Evolutionary conservation across 768 basidiomycete species (phyloP).

Genomic region (Trametes cinnabarina): DNA sequence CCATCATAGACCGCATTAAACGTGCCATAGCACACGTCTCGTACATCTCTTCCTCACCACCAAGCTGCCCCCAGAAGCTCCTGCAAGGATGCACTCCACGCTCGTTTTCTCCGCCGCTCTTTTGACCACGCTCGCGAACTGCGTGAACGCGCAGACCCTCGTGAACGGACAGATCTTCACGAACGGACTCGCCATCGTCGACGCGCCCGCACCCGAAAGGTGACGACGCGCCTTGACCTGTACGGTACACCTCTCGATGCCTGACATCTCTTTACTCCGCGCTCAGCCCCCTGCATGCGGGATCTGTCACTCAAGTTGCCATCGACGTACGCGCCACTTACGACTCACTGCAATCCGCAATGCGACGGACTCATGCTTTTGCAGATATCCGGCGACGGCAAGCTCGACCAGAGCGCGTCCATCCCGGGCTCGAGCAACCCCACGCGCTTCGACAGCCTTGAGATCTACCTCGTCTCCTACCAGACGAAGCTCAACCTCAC

Average conservation of each 20-base stretch:
- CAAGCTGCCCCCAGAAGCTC: neutral
- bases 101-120: slow-evolving; percentile 21
- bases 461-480: slow-evolving; percentile 47
- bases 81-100: slow-evolving; percentile 19
- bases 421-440: slow-evolving; percentile 34
- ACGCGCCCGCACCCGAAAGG: slow-evolving; percentile 28
- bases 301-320: slow-evolving; percentile 33
- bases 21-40: neutral
- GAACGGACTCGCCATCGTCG: slow-evolving; percentile 36
- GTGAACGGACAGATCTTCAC: slow-evolving; percentile 32
- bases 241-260: too few species aligned
- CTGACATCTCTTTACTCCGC: too few species aligned
- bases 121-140: neutral
- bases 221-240: slow-evolving; percentile 9
- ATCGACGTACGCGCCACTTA: slow-evolving; percentile 37
- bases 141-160: slow-evolving; percentile 23
- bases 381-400: slow-evolving; percentile 46
- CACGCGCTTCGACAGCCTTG: slow-evolving; percentile 40
- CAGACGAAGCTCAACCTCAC: slow-evolving; percentile 41
- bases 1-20: too few species aligned
- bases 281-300: slow-evolving; percentile 31
- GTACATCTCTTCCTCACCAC: neutral
- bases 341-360: neutral
- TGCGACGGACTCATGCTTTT: neutral
- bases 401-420: slow-evolving; percentile 36